Evolutionary conservation across 345 rosid genomes (phyloP).

Genomic region (Mercurialis annua): DNA sequence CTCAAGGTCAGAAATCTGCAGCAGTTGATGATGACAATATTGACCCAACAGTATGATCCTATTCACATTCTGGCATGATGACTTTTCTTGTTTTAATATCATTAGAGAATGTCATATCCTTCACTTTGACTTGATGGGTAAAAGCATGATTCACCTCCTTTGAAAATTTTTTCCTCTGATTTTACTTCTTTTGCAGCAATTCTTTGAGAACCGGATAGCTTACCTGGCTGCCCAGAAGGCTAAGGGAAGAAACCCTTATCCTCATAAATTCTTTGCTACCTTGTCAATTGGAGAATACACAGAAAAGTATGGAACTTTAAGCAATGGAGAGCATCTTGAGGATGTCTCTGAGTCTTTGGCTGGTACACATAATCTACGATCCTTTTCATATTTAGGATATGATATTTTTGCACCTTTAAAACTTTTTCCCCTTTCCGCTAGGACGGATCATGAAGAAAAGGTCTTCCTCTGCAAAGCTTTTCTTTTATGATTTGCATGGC

Average conservation of each 20-base stretch:
- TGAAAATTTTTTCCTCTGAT: background rate
- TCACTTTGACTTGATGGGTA: background rate
- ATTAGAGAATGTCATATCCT: background rate
- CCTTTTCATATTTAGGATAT: background rate
- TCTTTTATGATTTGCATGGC: conserved; percentile 83
- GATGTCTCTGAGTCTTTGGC: conserved; percentile 57
- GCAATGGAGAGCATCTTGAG: conserved; percentile 72
- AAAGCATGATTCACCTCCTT: background rate
- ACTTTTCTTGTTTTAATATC: background rate
- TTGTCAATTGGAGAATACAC: conserved; percentile 62
- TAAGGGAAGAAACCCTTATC: conserved; percentile 75
- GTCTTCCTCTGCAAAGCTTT: conserved; percentile 78
- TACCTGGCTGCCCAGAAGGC: conserved; percentile 63
- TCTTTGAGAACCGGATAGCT: conserved; percentile 70
- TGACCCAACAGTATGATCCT: conserved; percentile 74
- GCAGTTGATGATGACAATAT: conserved; percentile 91
- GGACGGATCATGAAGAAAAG: conserved; percentile 95
- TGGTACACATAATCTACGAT: conserved; percentile 36
- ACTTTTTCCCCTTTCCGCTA: conserved; percentile 23
- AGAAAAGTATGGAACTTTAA: conserved; percentile 51
- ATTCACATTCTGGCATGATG: conserved; percentile 1
- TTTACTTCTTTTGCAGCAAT: conserved; percentile 61
- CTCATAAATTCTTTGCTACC: conserved; percentile 66
- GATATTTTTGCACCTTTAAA: background rate
- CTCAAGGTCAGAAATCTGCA: conserved; percentile 17